Base-by-base conservation (phyloP, 805 yeast genomes). In the Monosporozyma aquatica region DNA sequence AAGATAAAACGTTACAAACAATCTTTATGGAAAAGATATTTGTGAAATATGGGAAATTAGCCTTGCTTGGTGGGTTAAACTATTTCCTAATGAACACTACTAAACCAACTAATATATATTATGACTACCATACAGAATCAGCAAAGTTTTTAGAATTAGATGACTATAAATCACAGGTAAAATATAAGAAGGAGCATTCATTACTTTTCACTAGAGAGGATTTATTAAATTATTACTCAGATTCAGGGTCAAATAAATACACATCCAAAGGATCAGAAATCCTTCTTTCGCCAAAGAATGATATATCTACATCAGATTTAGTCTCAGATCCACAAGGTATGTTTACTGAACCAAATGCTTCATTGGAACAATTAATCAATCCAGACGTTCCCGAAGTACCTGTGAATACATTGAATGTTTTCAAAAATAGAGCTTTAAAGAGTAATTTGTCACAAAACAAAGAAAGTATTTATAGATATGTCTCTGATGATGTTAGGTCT, bases 21-120 rank as follows among this genome's bases (percentile, higher is more conserved):
- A 23, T 20, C 6, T 35, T 61, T n/a, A 54, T 62, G 49, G 32
- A 45, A 13, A 45, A 44, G n/a, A 42, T 53, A 8, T 61, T 61
- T 37, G 33, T 41, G 9, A 53, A 52, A 30, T 62, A 53, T 46
- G 54, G 49, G 26, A 55, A 56, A 26, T 41, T 49, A 28, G 58
- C 64, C n/a, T 42, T 62, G 17, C 44, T 62, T 14, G 48, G 60
- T 7, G 67, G 67, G 20, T 48, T 62, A 26, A 51, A 49, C 14
- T 59, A 53, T 40, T 59, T 54, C 38, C 44, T 53, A 7, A 53
- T 55, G 28, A 42, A 40, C 25, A 53, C 45, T 1, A 45, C 41
- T 6, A 49, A 45, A 10, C 53, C 57, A 21, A 45, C 46, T 11
- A 26, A 44, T 10, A 40, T 47, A 9, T 62, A 61, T 41, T 61